Evolutionary conservation across 176 grass and related monocot genomes (phyloP), one percentile per base, ranked within the genome.

Genomic region (Avena insularis): DNA sequence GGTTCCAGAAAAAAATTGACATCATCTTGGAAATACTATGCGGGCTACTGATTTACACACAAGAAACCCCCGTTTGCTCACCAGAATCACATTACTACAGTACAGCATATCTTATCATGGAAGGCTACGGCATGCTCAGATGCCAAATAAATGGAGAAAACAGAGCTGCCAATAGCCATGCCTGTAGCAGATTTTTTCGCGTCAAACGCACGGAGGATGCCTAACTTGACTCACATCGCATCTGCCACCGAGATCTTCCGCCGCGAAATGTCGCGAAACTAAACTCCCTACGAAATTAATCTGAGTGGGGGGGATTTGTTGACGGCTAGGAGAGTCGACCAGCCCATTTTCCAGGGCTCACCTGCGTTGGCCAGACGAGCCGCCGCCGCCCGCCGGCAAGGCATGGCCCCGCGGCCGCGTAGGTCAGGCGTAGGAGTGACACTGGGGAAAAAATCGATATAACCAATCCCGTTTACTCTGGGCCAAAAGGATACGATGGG

Each of bases 391-490:
- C 40, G 40, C 47, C 78, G 85, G 53, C 16, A 10, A 59, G 40
- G 40, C 85, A 71, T 80, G 65, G 40, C 12, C 65, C 38, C n/a
- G 38, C n/a, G 21, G n/a, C 40, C 40, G 70, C 65, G 67, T 55
- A 78, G 75, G 31, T 35, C 51, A 43, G 40, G 55, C 3, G 13
- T 8, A 17, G 46, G 46, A 48, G 46, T 48, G 46, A 10, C 1
- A 17, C 8, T 62, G 36, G 40, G 40, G 0, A 43, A 43, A 43
- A 43, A 48, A 48, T 48, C 46, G 9, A 2, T 2, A 48, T 11
- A 48, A 48, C 46, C 1, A 48, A 48, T 48, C 46, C 46, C 46
- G 46, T 48, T 25, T 25, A 5, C 47, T 25, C n/a, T 67, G 19
- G 67, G 78, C 53, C 43, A 10, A 60, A 48, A 47, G 20, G 15